A percentile compares a stretch with the other conserved stretches of the same genome.
phyloP scores from a whole-genome alignment of 768 basidiomycete genomes.

The Mycena maculata region DNA sequence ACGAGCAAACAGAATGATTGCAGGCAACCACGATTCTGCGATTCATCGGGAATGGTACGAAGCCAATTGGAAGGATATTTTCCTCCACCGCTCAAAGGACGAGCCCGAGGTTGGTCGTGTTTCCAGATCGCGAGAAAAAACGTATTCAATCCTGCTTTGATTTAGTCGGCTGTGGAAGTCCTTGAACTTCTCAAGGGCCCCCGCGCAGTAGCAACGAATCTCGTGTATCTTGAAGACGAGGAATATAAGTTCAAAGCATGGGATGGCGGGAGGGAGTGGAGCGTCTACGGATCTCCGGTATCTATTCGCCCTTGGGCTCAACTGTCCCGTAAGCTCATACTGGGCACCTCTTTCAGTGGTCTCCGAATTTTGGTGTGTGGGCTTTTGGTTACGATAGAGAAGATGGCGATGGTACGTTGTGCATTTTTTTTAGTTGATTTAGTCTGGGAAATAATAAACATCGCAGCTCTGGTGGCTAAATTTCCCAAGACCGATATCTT shows the following conservation, averaged over 20 bases:
- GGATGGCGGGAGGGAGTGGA: constrained; percentile 61
- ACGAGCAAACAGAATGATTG: constrained; percentile 48
- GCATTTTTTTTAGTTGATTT: not conserved
- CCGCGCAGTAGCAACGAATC: constrained; percentile 51
- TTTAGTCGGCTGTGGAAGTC: constrained; percentile 34
- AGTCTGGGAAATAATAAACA: not conserved
- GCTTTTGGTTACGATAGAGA: constrained; percentile 61
- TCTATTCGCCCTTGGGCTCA: constrained; percentile 27
- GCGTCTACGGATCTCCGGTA: constrained; percentile 76
- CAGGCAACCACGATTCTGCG: constrained; percentile 74
- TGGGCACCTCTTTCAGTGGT: constrained; percentile 53
- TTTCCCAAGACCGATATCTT: not conserved
- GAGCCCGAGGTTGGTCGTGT: not conserved
- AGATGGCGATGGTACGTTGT: constrained; percentile 48
- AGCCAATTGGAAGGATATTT: constrained; percentile 33
- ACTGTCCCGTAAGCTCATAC: not conserved
- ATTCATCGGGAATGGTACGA: constrained; percentile 57
- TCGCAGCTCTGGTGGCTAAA: not conserved
- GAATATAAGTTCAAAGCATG: constrained; percentile 51
- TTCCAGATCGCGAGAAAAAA: too few species aligned
- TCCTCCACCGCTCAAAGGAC: not conserved
- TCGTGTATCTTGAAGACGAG: constrained; percentile 69
- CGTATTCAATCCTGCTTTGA: too few species aligned
- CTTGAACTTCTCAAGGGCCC: constrained; percentile 48
- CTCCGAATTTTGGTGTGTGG: constrained; percentile 59